Conservation (phyloP, 2,329 filamentous ascomycete species). For the Trichoderma simmonsii region DNA sequence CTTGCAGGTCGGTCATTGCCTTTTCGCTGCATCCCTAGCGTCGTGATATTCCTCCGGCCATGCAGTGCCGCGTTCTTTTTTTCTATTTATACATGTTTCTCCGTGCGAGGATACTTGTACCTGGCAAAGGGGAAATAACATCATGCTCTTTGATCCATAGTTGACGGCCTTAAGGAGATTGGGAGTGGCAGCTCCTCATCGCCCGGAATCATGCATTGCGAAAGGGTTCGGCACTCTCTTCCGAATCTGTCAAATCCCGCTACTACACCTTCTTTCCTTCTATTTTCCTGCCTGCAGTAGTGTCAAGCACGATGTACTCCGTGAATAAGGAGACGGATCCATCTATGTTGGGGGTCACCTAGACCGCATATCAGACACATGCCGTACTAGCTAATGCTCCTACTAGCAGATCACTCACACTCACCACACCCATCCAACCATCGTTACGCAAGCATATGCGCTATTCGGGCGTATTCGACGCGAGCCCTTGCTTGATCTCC, state of each 20-base stretch:
- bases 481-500: not conserved
- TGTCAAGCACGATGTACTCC: not conserved
- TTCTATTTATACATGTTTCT: not conserved
- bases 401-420: not conserved
- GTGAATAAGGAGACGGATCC: not conserved
- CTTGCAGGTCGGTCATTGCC: not conserved
- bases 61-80: not conserved
- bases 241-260: not conserved
- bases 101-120: not conserved
- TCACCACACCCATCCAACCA: not conserved
- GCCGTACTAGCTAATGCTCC: not conserved
- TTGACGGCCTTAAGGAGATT: not conserved
- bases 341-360: constrained; percentile 6
- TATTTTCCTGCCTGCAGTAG: not conserved
- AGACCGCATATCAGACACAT: not conserved
- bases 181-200: not conserved
- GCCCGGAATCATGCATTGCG: not conserved
- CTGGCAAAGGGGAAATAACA: not conserved
- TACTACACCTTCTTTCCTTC: not conserved
- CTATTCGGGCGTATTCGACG: not conserved
- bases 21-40: not conserved
- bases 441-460: not conserved
- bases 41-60: not conserved
- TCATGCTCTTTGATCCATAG: not conserved
- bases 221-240: not conserved